Evolutionary conservation across 495 filamentous ascomycete genomes (phyloP).

Genomic region (Hypoxylon lenormandii): DNA sequence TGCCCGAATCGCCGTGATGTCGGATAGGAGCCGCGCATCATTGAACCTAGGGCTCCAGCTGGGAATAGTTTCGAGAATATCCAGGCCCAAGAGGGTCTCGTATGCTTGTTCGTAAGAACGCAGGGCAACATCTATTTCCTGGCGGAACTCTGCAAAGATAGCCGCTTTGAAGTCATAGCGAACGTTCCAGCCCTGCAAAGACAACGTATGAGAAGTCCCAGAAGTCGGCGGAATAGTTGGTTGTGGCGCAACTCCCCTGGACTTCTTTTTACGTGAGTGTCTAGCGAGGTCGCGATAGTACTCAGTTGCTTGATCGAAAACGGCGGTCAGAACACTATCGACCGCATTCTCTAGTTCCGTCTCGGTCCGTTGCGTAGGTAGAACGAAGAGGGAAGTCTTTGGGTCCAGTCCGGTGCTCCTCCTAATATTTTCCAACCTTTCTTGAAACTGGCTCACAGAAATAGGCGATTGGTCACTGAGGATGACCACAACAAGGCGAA

Average conservation of each 20-base stretch:
- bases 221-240: conserved; percentile 85
- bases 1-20: conserved; percentile 79
- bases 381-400: conserved; percentile 75
- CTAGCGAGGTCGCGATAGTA: conserved; percentile 93
- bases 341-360: conserved; percentile 72
- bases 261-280: conserved; percentile 84
- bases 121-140: conserved; percentile 86
- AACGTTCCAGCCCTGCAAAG: conserved; percentile 87
- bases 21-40: conserved; percentile 82
- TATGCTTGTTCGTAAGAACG: conserved; percentile 87
- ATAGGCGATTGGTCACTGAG: conserved; percentile 74
- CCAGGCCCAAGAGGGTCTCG: conserved; percentile 78
- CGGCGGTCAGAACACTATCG: conserved; percentile 69
- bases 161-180: conserved; percentile 94
- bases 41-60: conserved; percentile 89
- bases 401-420: conserved; percentile 81
- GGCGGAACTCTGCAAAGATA: conserved; percentile 87
- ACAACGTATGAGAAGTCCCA: conserved; percentile 83
- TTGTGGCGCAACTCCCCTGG: conserved; percentile 76
- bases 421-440: conserved; percentile 79
- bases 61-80: conserved; percentile 86
- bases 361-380: conserved; percentile 57
- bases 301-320: conserved; percentile 77
- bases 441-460: conserved; percentile 68
- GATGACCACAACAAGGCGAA: conserved; percentile 79